Base-by-base conservation (phyloP, 1,284 basidiomycete genomes). In the Cutaneotrichosporon daszewskae region DNA sequence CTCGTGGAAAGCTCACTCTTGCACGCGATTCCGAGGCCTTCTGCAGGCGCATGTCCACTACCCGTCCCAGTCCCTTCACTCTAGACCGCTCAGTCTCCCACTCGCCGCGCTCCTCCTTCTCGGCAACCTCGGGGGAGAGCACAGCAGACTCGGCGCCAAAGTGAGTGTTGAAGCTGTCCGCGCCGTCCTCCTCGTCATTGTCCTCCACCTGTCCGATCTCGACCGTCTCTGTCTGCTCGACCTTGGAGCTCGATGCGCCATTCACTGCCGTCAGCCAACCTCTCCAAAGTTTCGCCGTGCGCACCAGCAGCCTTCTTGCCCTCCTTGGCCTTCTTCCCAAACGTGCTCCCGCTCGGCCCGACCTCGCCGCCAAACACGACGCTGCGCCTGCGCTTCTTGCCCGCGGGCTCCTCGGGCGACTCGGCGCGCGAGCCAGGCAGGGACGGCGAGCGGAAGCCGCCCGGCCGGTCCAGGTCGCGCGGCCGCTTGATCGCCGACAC, bases 401-500 rank as follows among this genome's bases (percentile, higher is more conserved):
- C 22, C 10, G 34, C 28, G 7, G 28, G 28, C 13, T 11, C 13
- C 13, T 31, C 28, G 28, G 16, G 7, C 17, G 17, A 24, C 34
- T 41, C 35, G 14, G 35, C 36, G 22, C 39, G 42, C 9, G 36
- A 43, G 6, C 25, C 26, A n/a, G n/a, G n/a, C n/a, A n/a, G n/a
- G 12, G 42, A 32, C 14, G 51, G 52, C 2, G 48, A 50, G n/a
- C 76, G 24, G 74, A 58, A 35, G 68, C 79, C 50, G 55, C 72
- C 44, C 44, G 68, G 56, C 18, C 54, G 33, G 41, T 58, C 78
- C 73, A 43, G 76, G 69, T 43, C 69, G 55, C 45, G 44, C 36
- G 72, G 67, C 51, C 76, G 70, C 62, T 82, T 74, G 23, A 74
- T 80, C 0, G 90, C 87, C 37, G 87, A 88, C 2, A 96, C 88